Conservation (phyloP, 495 filamentous ascomycete genomes). For the Aspergillus sclerotioniger region DNA sequence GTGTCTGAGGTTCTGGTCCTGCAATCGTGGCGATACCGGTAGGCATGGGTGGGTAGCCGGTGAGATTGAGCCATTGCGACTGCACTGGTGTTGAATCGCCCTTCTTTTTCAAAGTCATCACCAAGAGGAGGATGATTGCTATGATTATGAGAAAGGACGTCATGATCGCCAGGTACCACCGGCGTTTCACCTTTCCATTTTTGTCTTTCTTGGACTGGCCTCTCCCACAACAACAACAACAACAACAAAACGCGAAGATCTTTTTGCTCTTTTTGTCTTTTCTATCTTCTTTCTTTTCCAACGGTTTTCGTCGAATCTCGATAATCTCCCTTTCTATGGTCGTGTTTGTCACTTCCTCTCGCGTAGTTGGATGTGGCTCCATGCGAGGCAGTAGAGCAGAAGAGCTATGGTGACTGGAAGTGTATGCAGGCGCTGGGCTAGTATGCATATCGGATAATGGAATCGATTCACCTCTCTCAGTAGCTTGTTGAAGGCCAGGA, state of each 20-base stretch:
- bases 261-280: conserved; percentile 51
- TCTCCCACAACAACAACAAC: conserved; percentile 65
- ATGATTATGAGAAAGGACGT: conserved; percentile 56
- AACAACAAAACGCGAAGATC: conserved; percentile 45
- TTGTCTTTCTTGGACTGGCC: conserved; percentile 58
- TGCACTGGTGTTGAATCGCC: conserved; percentile 40
- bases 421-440: conserved; percentile 36
- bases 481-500: conserved; percentile 40
- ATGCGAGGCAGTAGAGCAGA: conserved; percentile 28
- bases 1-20: conserved; percentile 56
- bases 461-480: conserved; percentile 43
- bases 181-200: conserved; percentile 61
- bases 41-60: conserved; percentile 80
- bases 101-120: conserved; percentile 57
- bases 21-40: conserved; percentile 77
- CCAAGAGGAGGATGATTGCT: conserved; percentile 58
- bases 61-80: conserved; percentile 76
- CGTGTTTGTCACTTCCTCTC: conserved; percentile 26
- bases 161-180: conserved; percentile 57
- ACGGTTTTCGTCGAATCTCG: conserved; percentile 52
- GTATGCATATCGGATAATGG: conserved; percentile 44
- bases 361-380: conserved; percentile 22
- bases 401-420: conserved; percentile 16
- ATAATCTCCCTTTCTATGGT: conserved; percentile 39
- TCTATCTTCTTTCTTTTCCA: conserved; percentile 60